phyloP scores from a whole-genome alignment of 148 eudicot species.

The Suaeda aralocaspica region DNA sequence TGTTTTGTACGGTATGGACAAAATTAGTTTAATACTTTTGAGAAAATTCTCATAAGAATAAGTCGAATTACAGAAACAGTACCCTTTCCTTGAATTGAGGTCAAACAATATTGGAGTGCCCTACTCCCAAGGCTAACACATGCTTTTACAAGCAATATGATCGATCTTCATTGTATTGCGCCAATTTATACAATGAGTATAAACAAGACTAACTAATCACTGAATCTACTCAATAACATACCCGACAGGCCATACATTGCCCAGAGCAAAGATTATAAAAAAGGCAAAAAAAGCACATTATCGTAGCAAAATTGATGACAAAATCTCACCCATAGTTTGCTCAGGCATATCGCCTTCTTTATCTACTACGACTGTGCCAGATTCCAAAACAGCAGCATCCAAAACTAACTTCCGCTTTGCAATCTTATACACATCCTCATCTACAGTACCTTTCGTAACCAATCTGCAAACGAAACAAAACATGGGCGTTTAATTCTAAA shows the following conservation, averaged over 20 bases:
- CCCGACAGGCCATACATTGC: background rate
- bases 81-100: background rate
- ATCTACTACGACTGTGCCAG: slow-evolving; percentile 53
- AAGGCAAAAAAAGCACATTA: background rate
- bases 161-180: slow-evolving; percentile 3
- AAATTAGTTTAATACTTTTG: too few relatives aligned
- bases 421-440: slow-evolving; percentile 76
- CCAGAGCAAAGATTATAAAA: background rate
- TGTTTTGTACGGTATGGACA: too few relatives aligned
- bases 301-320: slow-evolving; percentile 57
- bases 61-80: background rate
- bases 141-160: background rate
- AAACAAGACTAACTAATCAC: slow-evolving; percentile 9
- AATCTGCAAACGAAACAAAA: slow-evolving; percentile 42
- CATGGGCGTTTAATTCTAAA: background rate
- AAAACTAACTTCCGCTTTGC: slow-evolving; percentile 71
- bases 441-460: slow-evolving; percentile 82
- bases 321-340: slow-evolving; percentile 82
- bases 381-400: slow-evolving; percentile 80
- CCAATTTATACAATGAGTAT: slow-evolving; percentile 18
- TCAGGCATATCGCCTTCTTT: slow-evolving; percentile 55
- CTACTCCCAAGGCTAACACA: too few relatives aligned
- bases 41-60: too few relatives aligned
- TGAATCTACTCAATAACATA: slow-evolving; percentile 11
- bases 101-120: background rate